Percentiles rank a stretch among this genome's conserved stretches.
Evolutionary conservation across 352 stramenopile genomes (phyloP).

Genomic region (Phytophthora meadii): DNA sequence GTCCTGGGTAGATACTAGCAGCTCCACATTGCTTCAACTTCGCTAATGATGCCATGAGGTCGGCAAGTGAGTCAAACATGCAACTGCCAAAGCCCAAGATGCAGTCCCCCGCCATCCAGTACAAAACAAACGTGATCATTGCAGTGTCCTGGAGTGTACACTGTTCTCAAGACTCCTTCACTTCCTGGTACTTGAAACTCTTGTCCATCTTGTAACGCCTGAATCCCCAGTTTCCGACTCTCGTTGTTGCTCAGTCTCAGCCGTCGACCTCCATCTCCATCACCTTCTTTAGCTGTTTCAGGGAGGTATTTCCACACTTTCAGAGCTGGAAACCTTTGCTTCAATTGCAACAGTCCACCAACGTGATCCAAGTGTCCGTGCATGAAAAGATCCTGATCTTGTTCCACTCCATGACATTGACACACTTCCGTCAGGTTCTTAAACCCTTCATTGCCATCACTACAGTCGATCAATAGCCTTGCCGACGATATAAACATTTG

Average conservation of each 20-base stretch:
- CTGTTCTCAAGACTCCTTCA: constrained; percentile 43
- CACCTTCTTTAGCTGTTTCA: constrained; percentile 8
- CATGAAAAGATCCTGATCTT: constrained; percentile 81
- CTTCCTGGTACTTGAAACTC: constrained; percentile 40
- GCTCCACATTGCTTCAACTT: constrained; percentile 10
- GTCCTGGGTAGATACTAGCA: too few species aligned
- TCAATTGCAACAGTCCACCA: constrained; percentile 74
- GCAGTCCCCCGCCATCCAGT: too few species aligned
- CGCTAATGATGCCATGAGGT: constrained; percentile 79
- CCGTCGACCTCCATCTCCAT: constrained; percentile 40
- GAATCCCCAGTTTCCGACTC: constrained; percentile 54
- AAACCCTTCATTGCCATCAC: constrained; percentile 76
- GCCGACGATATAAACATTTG: constrained; percentile 93
- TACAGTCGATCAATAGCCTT: constrained; percentile 81
- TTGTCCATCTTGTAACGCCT: constrained; percentile 45
- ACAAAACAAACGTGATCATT: constrained; percentile 57
- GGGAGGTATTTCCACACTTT: constrained; percentile 80
- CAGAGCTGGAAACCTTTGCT: constrained; percentile 57
- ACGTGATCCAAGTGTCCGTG: constrained; percentile 92
- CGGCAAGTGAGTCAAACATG: constrained; percentile 32
- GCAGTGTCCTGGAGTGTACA: constrained; percentile 88
- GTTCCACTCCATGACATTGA: constrained; percentile 40
- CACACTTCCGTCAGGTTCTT: constrained; percentile 52
- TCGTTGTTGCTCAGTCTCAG: constrained; percentile 59
- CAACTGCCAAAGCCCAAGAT: too few species aligned